phyloP scores from a whole-genome alignment of 2,329 filamentous ascomycete genomes.

The Coleophoma eucalyptorum region DNA sequence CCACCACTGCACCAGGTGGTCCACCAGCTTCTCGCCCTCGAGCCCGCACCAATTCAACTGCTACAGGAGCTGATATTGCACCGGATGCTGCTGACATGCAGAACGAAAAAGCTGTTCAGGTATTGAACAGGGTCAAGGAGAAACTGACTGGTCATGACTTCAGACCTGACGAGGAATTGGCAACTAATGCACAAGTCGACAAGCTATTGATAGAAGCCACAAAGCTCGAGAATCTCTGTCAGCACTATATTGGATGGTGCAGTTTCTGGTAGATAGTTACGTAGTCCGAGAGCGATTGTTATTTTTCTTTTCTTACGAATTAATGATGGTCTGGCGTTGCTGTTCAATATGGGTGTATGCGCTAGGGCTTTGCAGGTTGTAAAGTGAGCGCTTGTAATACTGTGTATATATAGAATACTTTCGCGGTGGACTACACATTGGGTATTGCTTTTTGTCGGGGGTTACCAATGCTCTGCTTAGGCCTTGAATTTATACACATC shows the following conservation, averaged over 20 bases:
- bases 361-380: no score
- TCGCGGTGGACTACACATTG: not conserved
- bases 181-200: constrained; percentile 84
- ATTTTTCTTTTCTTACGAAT: no score
- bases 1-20: constrained; percentile 31
- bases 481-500: no score
- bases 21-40: constrained; percentile 46
- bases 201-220: constrained; percentile 94
- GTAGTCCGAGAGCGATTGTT: no score
- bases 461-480: not conserved
- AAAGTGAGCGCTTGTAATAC: no score
- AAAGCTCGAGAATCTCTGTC: constrained; percentile 94
- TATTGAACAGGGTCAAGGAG: constrained; percentile 86
- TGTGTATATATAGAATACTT: no score
- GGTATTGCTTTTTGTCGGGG: not conserved
- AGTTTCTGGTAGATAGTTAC: constrained; percentile 74
- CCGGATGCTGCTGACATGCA: constrained; percentile 66
- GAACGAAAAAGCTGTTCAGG: constrained; percentile 89
- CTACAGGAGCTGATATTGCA: constrained; percentile 26
- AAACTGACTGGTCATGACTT: constrained; percentile 96
- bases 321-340: no score
- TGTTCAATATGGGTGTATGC: no score
- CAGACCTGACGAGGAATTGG: constrained; percentile 78
- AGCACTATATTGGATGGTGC: constrained; percentile 99
- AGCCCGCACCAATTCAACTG: constrained; percentile 57